phyloP scores from a whole-genome alignment of 2,329 filamentous ascomycete species.

The Pseudopyricularia cyperi region DNA sequence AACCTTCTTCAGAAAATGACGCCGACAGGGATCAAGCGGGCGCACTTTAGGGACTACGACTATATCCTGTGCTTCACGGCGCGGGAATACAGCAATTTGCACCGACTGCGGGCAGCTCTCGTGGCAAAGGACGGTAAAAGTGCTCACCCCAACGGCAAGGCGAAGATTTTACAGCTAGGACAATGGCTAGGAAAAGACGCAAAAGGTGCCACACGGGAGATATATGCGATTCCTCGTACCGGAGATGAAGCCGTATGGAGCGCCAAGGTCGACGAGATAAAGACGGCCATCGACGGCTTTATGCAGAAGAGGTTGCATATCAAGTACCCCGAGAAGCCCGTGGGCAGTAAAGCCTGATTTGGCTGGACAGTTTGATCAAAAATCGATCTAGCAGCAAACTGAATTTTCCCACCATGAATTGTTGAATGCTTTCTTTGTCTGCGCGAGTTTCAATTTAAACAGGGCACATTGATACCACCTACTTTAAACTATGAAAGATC shows the following conservation, averaged over 20 bases:
- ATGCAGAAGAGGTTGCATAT: background rate
- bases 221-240: background rate
- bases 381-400: too few species aligned
- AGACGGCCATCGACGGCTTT: background rate
- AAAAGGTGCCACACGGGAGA: background rate
- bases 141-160: slow-evolving; percentile 8
- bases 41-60: background rate
- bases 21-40: background rate
- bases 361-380: background rate
- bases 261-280: background rate
- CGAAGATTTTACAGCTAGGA: slow-evolving; percentile 13
- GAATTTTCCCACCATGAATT: too few species aligned
- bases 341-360: background rate
- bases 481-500: too few species aligned
- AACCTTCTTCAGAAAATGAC: background rate
- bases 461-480: too few species aligned
- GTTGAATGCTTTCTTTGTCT: too few species aligned
- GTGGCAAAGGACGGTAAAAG: background rate
- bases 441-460: too few species aligned
- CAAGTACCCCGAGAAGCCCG: background rate
- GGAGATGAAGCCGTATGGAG: background rate
- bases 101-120: background rate
- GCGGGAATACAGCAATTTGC: background rate
- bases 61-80: background rate
- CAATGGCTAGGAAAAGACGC: slow-evolving; percentile 6